A percentile compares a stretch with the other conserved stretches of the same genome.
Evolutionary conservation across 2,329 filamentous ascomycete species (phyloP).

Genomic region (Colletotrichum siamense): DNA sequence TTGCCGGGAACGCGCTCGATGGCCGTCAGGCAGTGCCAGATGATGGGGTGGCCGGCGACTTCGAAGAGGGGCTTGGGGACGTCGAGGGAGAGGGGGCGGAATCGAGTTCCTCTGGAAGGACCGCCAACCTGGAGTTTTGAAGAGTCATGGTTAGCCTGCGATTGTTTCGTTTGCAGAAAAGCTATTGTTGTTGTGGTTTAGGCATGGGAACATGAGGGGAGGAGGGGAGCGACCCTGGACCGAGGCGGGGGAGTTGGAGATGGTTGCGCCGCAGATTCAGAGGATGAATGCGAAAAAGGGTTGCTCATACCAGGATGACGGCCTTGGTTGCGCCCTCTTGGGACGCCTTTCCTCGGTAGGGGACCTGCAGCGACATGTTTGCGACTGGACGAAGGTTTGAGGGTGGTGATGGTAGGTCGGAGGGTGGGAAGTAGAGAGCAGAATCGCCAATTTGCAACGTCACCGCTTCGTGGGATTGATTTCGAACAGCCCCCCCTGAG

Average conservation of each 20-base stretch:
- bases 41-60: constrained; percentile 96
- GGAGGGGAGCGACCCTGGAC: constrained; percentile 10
- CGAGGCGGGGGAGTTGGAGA: constrained; percentile 7
- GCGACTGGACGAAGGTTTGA: not conserved
- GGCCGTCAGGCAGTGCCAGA: constrained; percentile 95
- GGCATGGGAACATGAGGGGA: constrained; percentile 19
- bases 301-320: constrained; percentile 77
- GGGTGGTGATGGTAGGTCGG: constrained; percentile 19
- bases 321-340: constrained; percentile 79
- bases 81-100: constrained; percentile 93
- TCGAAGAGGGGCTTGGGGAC: constrained; percentile 99
- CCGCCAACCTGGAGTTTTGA: constrained; percentile 76
- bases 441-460: constrained; percentile 16
- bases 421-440: not conserved
- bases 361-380: constrained; percentile 63
- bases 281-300: constrained; percentile 12
- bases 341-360: constrained; percentile 54
- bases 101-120: constrained; percentile 92
- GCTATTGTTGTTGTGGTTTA: not conserved
- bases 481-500: constrained; percentile 1
- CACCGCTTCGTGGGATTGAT: constrained; percentile 16
- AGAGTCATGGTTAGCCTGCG: constrained; percentile 32
- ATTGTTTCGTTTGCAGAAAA: constrained; percentile 1
- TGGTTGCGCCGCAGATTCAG: constrained; percentile 14
- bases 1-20: constrained; percentile 85